phyloP scores from a whole-genome alignment of 805 yeast species.

The Starmerella powellii region DNA sequence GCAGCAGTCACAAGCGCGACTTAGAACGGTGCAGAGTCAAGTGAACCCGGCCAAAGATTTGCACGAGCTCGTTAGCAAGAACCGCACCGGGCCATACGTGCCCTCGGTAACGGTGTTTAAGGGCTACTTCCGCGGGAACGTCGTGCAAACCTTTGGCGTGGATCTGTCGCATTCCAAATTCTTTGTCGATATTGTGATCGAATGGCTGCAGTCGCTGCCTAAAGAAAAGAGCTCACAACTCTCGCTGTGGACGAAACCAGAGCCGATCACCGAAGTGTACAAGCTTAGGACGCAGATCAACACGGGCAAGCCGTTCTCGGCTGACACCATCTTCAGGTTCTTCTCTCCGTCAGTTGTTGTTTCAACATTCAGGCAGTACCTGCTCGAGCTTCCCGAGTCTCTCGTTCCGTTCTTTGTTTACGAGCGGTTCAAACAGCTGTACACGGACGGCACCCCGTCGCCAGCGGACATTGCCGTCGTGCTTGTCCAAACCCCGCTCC shows the following conservation, averaged over 20 bases:
- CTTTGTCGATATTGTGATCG: slow-evolving; percentile 46
- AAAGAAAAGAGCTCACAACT: background rate
- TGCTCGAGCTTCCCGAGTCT: slow-evolving; percentile 67
- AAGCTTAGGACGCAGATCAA: slow-evolving; percentile 38
- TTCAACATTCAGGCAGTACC: slow-evolving; percentile 49
- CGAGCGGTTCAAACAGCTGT: slow-evolving; percentile 47
- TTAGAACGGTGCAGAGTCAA: slow-evolving; percentile 44
- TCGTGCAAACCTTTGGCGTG: slow-evolving; percentile 68
- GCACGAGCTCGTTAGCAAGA: slow-evolving; percentile 43
- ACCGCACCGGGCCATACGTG: slow-evolving; percentile 57
- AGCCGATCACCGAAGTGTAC: slow-evolving; percentile 46
- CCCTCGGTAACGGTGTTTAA: slow-evolving; percentile 64
- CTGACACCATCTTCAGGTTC: slow-evolving; percentile 29
- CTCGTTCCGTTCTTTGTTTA: slow-evolving; percentile 50
- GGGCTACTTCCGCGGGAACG: slow-evolving; percentile 49
- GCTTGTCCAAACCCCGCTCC: slow-evolving; percentile 22
- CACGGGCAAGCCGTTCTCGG: slow-evolving; percentile 26
- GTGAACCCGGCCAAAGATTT: slow-evolving; percentile 57
- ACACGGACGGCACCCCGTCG: slow-evolving; percentile 23
- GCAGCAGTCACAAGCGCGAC: slow-evolving; percentile 39
- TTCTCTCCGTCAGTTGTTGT: slow-evolving; percentile 43
- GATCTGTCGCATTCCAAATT: slow-evolving; percentile 56
- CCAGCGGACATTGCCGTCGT: slow-evolving; percentile 18
- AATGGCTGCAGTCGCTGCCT: slow-evolving; percentile 32
- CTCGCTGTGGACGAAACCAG: slow-evolving; percentile 43